phyloP scores from a whole-genome alignment of 768 basidiomycete genomes.

The Panellus pusillus region DNA sequence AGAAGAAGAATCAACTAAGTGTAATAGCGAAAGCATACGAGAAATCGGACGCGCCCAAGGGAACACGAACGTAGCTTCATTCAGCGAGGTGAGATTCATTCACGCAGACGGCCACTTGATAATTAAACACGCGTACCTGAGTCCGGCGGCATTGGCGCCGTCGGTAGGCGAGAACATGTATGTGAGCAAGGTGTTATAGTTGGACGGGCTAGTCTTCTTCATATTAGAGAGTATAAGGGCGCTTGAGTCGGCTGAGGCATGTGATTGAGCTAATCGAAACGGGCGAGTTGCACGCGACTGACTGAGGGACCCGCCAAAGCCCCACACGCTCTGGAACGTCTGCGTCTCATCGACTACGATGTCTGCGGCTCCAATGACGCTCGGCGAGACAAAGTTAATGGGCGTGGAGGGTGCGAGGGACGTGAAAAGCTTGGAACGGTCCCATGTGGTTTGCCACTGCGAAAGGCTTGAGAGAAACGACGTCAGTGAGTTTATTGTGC shows the following conservation, averaged over 20 bases:
- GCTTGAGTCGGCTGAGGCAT: constrained; percentile 64
- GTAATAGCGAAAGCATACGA: constrained; percentile 34
- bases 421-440: constrained; percentile 51
- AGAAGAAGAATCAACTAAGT: constrained; percentile 3
- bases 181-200: constrained; percentile 59
- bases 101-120: too few relatives aligned
- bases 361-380: constrained; percentile 58
- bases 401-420: constrained; percentile 45
- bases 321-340: constrained; percentile 62
- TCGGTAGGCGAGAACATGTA: constrained; percentile 65
- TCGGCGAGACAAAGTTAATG: constrained; percentile 61
- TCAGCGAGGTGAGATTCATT: background rate
- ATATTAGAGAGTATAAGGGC: constrained; percentile 59
- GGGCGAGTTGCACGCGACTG: constrained; percentile 16
- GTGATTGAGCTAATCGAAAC: background rate
- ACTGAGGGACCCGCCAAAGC: constrained; percentile 72
- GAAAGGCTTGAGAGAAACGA: background rate
- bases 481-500: constrained; percentile 20
- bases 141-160: constrained; percentile 60
- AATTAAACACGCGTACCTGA: constrained; percentile 48
- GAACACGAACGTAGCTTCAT: constrained; percentile 41
- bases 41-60: constrained; percentile 76
- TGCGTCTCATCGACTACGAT: constrained; percentile 58
- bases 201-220: constrained; percentile 51
- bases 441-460: constrained; percentile 64